Evolutionary conservation across 345 rosid species (phyloP).

Genomic region (Barbarea vulgaris): DNA sequence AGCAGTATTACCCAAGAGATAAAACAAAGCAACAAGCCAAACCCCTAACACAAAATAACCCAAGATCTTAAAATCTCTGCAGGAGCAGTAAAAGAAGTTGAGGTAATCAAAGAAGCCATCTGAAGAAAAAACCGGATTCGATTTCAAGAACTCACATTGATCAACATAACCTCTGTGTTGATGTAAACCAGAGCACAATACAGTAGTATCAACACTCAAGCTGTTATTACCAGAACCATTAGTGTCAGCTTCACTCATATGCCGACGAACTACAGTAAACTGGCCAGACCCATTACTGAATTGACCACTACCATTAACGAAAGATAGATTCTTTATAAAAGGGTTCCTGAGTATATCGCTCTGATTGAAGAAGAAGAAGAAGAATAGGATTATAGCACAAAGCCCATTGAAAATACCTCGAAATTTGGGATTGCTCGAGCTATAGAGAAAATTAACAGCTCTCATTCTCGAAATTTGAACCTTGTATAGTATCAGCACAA

Average conservation of each 20-base stretch:
- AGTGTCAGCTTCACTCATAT: conserved; percentile 31
- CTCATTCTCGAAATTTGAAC: conserved; percentile 33
- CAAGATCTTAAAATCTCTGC: conserved; percentile 46
- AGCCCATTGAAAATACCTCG: conserved; percentile 49
- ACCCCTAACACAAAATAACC: conserved; percentile 53
- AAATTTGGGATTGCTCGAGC: conserved; percentile 44
- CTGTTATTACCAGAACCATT: conserved; percentile 34
- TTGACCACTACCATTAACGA: conserved; percentile 20
- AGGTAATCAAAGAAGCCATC: conserved; percentile 88
- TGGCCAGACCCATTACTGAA: conserved; percentile 28
- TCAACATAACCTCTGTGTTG: conserved; percentile 51
- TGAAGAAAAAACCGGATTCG: conserved; percentile 56
- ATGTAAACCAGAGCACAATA: conserved; percentile 51
- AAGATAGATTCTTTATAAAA: conserved; percentile 33
- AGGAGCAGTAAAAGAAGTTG: conserved; percentile 69
- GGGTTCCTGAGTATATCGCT: conserved; percentile 38
- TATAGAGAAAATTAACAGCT: conserved; percentile 31
- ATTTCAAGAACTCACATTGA: conserved; percentile 63
- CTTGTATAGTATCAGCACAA: not conserved
- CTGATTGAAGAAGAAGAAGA: conserved; percentile 44
- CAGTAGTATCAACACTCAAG: conserved; percentile 36
- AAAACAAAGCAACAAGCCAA: conserved; percentile 82
- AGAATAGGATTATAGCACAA: conserved; percentile 40
- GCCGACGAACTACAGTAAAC: conserved; percentile 42
- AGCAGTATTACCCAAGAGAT: conserved; percentile 80